Evolutionary conservation across 2,329 filamentous ascomycete species (phyloP).

Genomic region (Elsinoe fawcettii): DNA sequence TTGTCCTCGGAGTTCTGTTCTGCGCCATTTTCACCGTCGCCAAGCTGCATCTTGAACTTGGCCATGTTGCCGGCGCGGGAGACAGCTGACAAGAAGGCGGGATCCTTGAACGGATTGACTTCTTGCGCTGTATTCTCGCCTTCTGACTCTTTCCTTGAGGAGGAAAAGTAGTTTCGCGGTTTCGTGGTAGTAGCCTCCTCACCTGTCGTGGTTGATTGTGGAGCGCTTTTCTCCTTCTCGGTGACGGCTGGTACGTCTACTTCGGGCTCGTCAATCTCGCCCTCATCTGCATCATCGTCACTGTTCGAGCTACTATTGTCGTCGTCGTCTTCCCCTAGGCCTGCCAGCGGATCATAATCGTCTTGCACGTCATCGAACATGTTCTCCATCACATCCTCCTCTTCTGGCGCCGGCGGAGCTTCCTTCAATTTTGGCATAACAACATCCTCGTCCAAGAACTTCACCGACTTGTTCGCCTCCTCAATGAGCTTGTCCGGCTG

Average conservation of each 20-base stretch:
- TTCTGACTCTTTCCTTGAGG: constrained; percentile 18
- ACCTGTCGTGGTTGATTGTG: neutral
- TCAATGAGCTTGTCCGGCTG: constrained; percentile 20
- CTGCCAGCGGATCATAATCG: constrained; percentile 53
- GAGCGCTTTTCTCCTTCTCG: neutral
- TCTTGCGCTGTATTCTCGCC: constrained; percentile 16
- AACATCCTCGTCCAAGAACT: constrained; percentile 27
- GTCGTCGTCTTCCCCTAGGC: constrained; percentile 42
- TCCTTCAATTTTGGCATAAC: constrained; percentile 36
- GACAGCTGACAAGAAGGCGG: constrained; percentile 72
- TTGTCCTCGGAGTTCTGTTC: constrained; percentile 35
- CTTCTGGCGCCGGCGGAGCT: constrained; percentile 26
- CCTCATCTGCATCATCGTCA: constrained; percentile 27
- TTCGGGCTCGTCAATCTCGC: constrained; percentile 5
- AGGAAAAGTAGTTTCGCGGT: constrained; percentile 33
- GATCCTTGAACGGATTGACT: constrained; percentile 50
- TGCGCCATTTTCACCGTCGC: constrained; percentile 35
- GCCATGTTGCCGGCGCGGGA: constrained; percentile 60
- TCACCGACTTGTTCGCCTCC: constrained; percentile 25
- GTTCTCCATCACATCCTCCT: constrained; percentile 41
- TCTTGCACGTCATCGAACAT: constrained; percentile 55
- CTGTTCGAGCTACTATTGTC: constrained; percentile 27
- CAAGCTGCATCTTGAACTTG: constrained; percentile 25
- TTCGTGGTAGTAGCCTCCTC: constrained; percentile 8
- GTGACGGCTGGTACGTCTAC: constrained; percentile 15